Evolutionary conservation across 2,329 filamentous ascomycete genomes (phyloP).

Genomic region (Xylaria sp.): DNA sequence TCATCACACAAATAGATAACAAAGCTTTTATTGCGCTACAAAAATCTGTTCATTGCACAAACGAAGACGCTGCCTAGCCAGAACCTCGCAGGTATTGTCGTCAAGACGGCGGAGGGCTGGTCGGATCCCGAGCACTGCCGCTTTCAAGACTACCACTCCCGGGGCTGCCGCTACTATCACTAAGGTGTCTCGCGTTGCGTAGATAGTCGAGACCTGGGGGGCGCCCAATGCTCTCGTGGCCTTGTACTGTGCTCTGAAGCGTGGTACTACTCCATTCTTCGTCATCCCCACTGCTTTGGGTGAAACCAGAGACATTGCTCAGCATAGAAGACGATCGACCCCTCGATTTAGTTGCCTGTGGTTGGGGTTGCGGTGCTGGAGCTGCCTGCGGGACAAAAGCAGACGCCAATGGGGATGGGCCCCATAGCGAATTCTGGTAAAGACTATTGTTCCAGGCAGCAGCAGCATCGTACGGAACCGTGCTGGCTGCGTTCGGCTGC

Average conservation of each 20-base stretch:
- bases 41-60: slow-evolving; percentile 39
- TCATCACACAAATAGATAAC: slow-evolving; percentile 36
- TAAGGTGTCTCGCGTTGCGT: slow-evolving; percentile 45
- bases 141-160: slow-evolving; percentile 60
- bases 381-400: slow-evolving; percentile 52
- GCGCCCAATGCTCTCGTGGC: slow-evolving; percentile 39
- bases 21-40: slow-evolving; percentile 47
- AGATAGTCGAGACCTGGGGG: slow-evolving; percentile 47
- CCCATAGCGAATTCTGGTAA: slow-evolving; percentile 50
- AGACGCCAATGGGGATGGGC: slow-evolving; percentile 52
- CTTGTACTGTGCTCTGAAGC: slow-evolving; percentile 34
- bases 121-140: slow-evolving; percentile 61
- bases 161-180: slow-evolving; percentile 54
- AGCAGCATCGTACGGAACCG: slow-evolving; percentile 46
- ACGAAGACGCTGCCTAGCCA: slow-evolving; percentile 9
- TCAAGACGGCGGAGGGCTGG: slow-evolving; percentile 57
- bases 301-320: slow-evolving; percentile 74
- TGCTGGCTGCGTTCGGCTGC: slow-evolving; percentile 36
- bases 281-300: slow-evolving; percentile 68
- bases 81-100: slow-evolving; percentile 4
- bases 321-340: slow-evolving; percentile 75
- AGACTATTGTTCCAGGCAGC: slow-evolving; percentile 50
- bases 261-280: slow-evolving; percentile 50
- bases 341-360: slow-evolving; percentile 55
- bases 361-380: slow-evolving; percentile 49